Percentiles rank a stretch among this genome's conserved stretches.
Evolutionary conservation across 345 rosid genomes (phyloP).

Genomic region (Eucalyptus caleyi): DNA sequence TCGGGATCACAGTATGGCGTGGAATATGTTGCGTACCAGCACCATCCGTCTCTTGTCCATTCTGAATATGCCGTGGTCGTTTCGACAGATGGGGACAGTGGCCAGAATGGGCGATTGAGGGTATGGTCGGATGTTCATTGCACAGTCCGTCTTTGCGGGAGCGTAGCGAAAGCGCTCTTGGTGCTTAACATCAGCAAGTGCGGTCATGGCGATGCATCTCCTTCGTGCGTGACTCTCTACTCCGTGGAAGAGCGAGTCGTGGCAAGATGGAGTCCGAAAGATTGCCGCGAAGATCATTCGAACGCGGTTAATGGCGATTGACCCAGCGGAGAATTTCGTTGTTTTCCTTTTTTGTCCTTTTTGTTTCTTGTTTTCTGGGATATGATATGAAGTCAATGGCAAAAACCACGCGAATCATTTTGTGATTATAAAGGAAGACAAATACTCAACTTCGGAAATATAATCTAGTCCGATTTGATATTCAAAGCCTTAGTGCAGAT

Average conservation of each 20-base stretch:
- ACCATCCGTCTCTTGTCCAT: slow-evolving; percentile 82
- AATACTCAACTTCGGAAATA: not conserved
- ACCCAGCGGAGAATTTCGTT: not conserved
- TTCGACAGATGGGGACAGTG: slow-evolving; percentile 21
- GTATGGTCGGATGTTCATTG: slow-evolving; percentile 71
- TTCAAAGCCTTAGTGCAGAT: not conserved
- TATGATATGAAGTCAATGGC: not conserved
- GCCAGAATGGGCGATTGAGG: slow-evolving; percentile 25
- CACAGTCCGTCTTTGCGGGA: slow-evolving; percentile 54
- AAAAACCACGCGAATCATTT: not conserved
- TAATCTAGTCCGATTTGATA: not conserved
- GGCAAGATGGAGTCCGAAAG: slow-evolving; percentile 63
- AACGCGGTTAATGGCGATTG: not conserved
- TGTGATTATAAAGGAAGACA: not conserved
- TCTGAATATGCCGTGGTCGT: slow-evolving; percentile 66
- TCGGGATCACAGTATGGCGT: slow-evolving; percentile 69
- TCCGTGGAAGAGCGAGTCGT: slow-evolving; percentile 43
- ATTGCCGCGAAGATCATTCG: slow-evolving; percentile 43
- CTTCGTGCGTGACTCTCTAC: slow-evolving; percentile 28
- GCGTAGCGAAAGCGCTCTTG: slow-evolving; percentile 69
- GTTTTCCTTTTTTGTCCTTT: not conserved
- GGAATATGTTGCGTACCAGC: slow-evolving; percentile 68
- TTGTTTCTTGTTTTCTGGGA: not conserved
- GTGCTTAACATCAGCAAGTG: slow-evolving; percentile 26
- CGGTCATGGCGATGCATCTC: slow-evolving; percentile 12